phyloP scores from a whole-genome alignment of 345 rosid genomes.

The Jatropha curcas region DNA sequence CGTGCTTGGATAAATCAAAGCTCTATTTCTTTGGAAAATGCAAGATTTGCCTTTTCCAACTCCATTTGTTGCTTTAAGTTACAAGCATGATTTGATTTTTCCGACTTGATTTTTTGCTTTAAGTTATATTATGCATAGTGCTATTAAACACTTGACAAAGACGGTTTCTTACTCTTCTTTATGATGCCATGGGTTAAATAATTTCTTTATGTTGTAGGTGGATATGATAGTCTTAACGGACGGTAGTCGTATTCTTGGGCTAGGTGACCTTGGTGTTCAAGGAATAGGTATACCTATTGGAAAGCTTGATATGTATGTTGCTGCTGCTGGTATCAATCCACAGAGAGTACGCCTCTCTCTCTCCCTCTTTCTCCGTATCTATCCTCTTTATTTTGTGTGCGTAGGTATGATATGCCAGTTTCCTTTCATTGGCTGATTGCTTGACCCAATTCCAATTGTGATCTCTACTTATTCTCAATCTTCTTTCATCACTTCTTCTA shows the following conservation, averaged over 20 bases:
- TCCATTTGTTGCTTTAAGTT: not conserved
- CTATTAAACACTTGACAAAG: not conserved
- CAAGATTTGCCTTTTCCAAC: not conserved
- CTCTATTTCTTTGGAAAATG: not conserved
- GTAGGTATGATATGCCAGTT: not conserved
- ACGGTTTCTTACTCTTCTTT: not conserved
- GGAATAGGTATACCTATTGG: conserved; percentile 98
- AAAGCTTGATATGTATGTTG: conserved; percentile 95
- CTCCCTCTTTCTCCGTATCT: not conserved
- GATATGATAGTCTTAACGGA: conserved; percentile 98
- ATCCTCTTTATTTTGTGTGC: not conserved
- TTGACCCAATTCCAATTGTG: too few species aligned
- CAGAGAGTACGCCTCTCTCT: conserved; percentile 60
- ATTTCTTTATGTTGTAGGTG: conserved; percentile 51
- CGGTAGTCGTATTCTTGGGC: conserved; percentile 96
- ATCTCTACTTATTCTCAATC: too few species aligned
- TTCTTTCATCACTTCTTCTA: too few species aligned
- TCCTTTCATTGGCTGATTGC: not conserved
- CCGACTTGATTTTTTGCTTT: not conserved
- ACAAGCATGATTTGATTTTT: not conserved
- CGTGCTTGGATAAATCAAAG: not conserved
- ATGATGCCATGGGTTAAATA: conserved; percentile 3
- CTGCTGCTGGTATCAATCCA: conserved; percentile 98
- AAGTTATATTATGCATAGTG: not conserved
- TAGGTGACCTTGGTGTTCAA: conserved; percentile 98